Evolutionary conservation across 2,329 filamentous ascomycete genomes (phyloP).

Genomic region (Didymella exigua): DNA sequence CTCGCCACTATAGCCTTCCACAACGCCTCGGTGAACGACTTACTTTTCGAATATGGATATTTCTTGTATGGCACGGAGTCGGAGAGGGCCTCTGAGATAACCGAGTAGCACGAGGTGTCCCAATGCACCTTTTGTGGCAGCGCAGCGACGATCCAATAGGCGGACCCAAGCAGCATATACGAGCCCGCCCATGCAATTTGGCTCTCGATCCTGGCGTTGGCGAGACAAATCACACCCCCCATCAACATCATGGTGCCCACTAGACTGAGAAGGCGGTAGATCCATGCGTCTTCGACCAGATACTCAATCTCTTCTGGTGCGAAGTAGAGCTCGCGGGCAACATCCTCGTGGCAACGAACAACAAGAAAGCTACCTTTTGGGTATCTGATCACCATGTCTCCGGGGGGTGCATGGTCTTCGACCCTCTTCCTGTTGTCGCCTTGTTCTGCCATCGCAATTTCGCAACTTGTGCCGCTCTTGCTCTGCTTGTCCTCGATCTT

Average conservation of each 20-base stretch:
- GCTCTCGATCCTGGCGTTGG: conserved; percentile 54
- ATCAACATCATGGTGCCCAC: conserved; percentile 59
- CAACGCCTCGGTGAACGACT: conserved; percentile 54
- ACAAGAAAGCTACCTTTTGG: conserved; percentile 58
- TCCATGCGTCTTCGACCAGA: conserved; percentile 46
- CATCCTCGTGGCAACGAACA: conserved; percentile 56
- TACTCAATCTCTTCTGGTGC: conserved; percentile 59
- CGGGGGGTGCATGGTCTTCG: conserved; percentile 38
- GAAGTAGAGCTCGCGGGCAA: conserved; percentile 59
- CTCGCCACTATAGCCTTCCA: conserved; percentile 57
- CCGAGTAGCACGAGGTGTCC: conserved; percentile 54
- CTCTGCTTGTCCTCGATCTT: conserved; percentile 6
- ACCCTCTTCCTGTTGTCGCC: neutral
- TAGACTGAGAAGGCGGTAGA: conserved; percentile 56
- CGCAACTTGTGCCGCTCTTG: neutral
- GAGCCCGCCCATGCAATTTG: conserved; percentile 58
- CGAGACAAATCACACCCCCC: conserved; percentile 58
- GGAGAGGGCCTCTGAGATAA: conserved; percentile 46
- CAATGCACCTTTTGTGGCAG: conserved; percentile 55
- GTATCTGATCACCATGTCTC: conserved; percentile 58
- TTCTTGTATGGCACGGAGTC: conserved; percentile 38
- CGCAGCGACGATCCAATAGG: conserved; percentile 59
- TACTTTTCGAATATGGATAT: conserved; percentile 33
- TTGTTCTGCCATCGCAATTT: neutral
- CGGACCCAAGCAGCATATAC: conserved; percentile 57